phyloP scores from a whole-genome alignment of 1,284 basidiomycete genomes.

The Apiotrichum laibachii region DNA sequence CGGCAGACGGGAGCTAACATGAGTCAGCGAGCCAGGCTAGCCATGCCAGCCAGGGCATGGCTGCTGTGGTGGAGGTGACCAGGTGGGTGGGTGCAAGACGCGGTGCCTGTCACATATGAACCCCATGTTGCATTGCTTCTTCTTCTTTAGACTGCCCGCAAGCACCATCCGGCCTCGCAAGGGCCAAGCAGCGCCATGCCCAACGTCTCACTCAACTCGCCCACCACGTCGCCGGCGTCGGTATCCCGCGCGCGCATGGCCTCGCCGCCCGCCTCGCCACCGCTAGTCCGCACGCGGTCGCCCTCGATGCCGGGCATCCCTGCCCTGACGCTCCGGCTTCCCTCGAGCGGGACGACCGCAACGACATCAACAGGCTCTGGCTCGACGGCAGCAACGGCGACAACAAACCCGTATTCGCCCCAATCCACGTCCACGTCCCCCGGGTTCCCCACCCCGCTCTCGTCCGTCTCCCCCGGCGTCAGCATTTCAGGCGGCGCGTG shows the following conservation, averaged over 20 bases:
- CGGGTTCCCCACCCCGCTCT: background rate
- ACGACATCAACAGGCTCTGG: background rate
- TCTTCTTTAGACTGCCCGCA: background rate
- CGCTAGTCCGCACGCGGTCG: slow-evolving; percentile 37
- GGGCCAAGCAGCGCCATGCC: background rate
- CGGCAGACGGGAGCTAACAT: background rate
- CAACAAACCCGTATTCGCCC: too few species aligned
- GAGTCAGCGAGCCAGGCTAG: too few species aligned
- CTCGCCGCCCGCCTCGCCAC: slow-evolving; percentile 9
- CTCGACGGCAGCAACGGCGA: background rate
- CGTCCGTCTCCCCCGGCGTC: too few species aligned
- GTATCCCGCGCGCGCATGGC: background rate
- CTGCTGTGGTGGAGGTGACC: too few species aligned
- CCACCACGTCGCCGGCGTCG: background rate
- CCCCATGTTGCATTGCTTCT: background rate
- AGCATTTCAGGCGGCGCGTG: background rate
- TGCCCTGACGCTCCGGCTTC: background rate
- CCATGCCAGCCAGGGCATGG: too few species aligned
- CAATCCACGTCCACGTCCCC: background rate
- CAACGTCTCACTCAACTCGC: slow-evolving; percentile 3
- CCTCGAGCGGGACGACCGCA: background rate
- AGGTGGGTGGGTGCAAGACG: too few species aligned
- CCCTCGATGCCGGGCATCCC: slow-evolving; percentile 3
- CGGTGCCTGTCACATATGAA: background rate
- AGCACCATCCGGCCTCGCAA: background rate